Conservation (phyloP, 2,329 filamentous ascomycete species). For the Sporothrix globosa region DNA sequence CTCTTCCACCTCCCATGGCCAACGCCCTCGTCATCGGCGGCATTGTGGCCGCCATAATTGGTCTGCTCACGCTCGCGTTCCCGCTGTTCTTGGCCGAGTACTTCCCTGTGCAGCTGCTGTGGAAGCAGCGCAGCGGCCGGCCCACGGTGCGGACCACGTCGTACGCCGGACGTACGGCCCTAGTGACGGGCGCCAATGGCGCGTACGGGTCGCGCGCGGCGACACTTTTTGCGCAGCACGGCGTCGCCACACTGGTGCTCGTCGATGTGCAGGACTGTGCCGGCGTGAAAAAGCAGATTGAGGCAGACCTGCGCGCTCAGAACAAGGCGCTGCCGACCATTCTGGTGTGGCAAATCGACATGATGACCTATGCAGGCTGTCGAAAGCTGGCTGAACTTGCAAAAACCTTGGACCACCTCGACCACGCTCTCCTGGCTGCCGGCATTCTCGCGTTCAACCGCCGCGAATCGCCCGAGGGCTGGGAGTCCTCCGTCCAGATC, state of each 20-base stretch:
- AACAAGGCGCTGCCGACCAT: conserved; percentile 42
- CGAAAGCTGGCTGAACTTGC: conserved; percentile 42
- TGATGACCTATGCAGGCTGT: conserved; percentile 46
- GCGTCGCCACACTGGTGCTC: conserved; percentile 44
- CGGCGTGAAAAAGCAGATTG: conserved; percentile 44
- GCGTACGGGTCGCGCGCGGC: conserved; percentile 46
- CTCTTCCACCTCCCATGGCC: conserved; percentile 4
- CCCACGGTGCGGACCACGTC: conserved; percentile 45
- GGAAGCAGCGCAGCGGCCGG: conserved; percentile 42
- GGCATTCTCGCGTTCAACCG: conserved; percentile 46
- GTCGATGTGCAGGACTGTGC: conserved; percentile 45
- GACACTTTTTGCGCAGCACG: conserved; percentile 44
- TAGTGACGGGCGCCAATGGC: conserved; percentile 46
- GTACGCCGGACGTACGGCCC: conserved; percentile 44
- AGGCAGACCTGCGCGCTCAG: conserved; percentile 40
- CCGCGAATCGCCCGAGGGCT: conserved; percentile 46
- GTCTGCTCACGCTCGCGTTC: conserved; percentile 41
- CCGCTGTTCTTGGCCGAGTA: conserved; percentile 44
- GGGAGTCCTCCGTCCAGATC: conserved; percentile 47
- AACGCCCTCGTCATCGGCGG: conserved; percentile 22
- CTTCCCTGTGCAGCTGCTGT: conserved; percentile 44
- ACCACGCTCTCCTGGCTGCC: conserved; percentile 46
- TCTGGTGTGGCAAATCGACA: conserved; percentile 45
- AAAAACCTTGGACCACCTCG: conserved; percentile 40
- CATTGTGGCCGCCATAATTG: conserved; percentile 32